Evolutionary conservation across 169 alveolate genomes (phyloP), one percentile per base, ranked within the genome.

Genomic region (Plasmodium malariae): DNA sequence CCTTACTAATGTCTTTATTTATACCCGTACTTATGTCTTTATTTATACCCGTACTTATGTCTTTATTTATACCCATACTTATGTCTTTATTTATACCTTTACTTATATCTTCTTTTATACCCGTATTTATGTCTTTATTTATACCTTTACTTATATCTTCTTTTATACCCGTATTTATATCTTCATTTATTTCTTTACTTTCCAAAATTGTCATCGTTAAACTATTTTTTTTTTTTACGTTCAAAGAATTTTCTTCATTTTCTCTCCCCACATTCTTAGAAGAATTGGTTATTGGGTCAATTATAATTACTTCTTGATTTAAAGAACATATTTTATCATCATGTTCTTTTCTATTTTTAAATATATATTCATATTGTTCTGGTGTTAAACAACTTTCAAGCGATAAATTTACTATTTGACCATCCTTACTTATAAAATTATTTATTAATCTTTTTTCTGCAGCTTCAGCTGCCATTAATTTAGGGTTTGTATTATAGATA

Each of bases 401-500:
- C 28, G 89, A 78, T 24, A 40, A 0, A 49, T 78, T 78, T 43
- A 78, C 30, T 60, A 78, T 78, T 65, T 78, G 68, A 7, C 89
- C 89, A 62, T 78, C 78, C 11, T 78, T 76, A 36, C 45, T 62
- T 37, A 78, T 78, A 62, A 78, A 78, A 78, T 78, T 78, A 37
- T 78, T 78, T 28, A 78, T 49, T 78, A 78, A 55, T 45, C 89
- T 62, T 69, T 36, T 78, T 78, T 78, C 89, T 62, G 89, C 89
- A 4, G 89, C 89, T 68, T 78, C 78, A 28, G 89, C 89, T 28
- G 89, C 89, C 89, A 78, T 78, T 12, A 63, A 28, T 48, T 78
- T 78, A 5, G 89, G 89, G 28, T 54, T 28, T 0, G 45, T 17
- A 12, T 43, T 37, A 74, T 45, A 74, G 37, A 74, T 32, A n/a